Evolutionary conservation across 1,139 yeast species (phyloP).

Genomic region (Eremothecium cymbalariae): DNA sequence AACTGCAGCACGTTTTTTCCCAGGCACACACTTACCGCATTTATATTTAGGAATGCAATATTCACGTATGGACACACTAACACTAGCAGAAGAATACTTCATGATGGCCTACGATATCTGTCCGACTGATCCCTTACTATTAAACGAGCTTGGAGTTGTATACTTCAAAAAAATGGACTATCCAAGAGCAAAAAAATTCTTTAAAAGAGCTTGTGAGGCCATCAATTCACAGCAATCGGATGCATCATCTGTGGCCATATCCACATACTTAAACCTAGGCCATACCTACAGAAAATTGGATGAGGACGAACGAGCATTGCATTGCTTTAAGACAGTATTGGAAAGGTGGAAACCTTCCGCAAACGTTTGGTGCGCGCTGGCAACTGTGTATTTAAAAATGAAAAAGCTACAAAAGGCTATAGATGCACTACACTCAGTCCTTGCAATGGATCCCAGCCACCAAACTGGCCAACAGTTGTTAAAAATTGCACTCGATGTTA

Average conservation of each 20-base stretch:
- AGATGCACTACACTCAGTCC: conserved; percentile 68
- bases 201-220: conserved; percentile 65
- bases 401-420: conserved; percentile 63
- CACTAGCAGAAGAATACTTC: conserved; percentile 80
- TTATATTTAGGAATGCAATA: conserved; percentile 95
- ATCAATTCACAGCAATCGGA: conserved; percentile 67
- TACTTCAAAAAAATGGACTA: conserved; percentile 70
- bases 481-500: conserved; percentile 70
- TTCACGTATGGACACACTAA: conserved; percentile 72
- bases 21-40: conserved; percentile 89
- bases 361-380: conserved; percentile 75
- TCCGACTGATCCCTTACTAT: conserved; percentile 72
- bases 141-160: conserved; percentile 90
- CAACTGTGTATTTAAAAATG: conserved; percentile 65
- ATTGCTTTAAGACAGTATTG: conserved; percentile 68
- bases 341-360: conserved; percentile 65
- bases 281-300: conserved; percentile 76
- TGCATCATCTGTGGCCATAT: conserved; percentile 72
- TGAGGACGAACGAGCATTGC: conserved; percentile 56
- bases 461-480: conserved; percentile 78
- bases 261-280: conserved; percentile 62
- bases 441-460: conserved; percentile 73
- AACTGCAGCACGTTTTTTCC: conserved; percentile 87
- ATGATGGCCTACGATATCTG: conserved; percentile 70
- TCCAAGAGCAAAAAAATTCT: conserved; percentile 58